A percentile compares a stretch with the other conserved stretches of the same genome.
Evolutionary conservation across 2,329 filamentous ascomycete species (phyloP).

Genomic region (Helotiales sp.): DNA sequence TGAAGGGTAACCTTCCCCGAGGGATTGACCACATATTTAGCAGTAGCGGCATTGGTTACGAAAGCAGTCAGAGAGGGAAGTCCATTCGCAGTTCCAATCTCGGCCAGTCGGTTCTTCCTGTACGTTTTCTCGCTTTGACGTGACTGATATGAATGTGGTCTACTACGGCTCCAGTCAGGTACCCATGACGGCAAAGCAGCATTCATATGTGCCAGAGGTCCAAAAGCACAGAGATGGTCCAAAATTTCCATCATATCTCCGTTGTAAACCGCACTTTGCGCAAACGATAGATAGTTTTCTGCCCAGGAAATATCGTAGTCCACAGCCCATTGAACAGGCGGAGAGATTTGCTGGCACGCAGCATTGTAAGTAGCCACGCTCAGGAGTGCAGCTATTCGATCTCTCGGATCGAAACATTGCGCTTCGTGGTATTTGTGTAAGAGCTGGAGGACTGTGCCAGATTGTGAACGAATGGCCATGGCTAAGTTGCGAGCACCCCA

Average conservation of each 20-base stretch:
- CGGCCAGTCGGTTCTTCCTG: too few relatives aligned
- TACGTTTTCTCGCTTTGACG: too few relatives aligned
- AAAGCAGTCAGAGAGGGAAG: too few relatives aligned
- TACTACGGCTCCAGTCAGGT: not conserved
- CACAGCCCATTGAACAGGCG: not conserved
- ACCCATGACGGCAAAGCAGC: not conserved
- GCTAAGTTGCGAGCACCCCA: not conserved
- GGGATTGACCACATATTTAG: too few relatives aligned
- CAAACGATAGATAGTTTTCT: not conserved
- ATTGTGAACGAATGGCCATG: not conserved
- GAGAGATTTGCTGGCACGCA: not conserved
- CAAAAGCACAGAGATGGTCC: not conserved
- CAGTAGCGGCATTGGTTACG: too few relatives aligned
- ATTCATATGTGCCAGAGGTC: not conserved
- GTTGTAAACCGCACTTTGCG: not conserved
- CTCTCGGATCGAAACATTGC: not conserved
- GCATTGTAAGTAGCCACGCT: not conserved
- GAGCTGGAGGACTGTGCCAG: not conserved
- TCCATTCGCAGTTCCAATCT: too few relatives aligned
- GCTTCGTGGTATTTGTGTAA: not conserved
- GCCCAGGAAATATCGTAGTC: not conserved
- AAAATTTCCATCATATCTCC: not conserved
- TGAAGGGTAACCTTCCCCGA: too few relatives aligned
- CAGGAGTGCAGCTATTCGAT: not conserved
- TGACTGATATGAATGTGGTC: too few relatives aligned